Percentiles rank a stretch among this genome's conserved stretches.
Evolutionary conservation across 208 protist species (phyloP).

Genomic region (Acanthamoeba lenticulata): DNA sequence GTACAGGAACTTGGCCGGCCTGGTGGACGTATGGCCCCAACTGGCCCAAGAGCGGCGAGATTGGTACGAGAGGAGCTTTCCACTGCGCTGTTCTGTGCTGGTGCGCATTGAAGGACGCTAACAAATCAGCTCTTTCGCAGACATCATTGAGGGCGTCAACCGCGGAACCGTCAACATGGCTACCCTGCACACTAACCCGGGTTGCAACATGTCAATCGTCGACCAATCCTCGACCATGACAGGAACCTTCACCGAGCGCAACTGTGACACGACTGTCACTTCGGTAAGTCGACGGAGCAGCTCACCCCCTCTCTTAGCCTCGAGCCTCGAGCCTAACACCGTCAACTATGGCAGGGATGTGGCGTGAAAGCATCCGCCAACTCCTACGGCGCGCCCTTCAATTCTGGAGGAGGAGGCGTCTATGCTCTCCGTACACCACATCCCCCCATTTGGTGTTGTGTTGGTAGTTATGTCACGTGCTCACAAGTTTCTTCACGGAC

Average conservation of each 20-base stretch:
- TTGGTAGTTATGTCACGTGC: no score
- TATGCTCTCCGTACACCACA: not conserved
- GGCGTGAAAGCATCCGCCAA: not conserved
- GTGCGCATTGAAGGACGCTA: no score
- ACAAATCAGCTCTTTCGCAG: no score
- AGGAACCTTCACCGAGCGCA: not conserved
- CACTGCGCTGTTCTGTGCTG: no score
- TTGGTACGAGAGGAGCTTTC: no score
- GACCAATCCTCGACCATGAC: not conserved
- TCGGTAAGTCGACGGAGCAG: not conserved
- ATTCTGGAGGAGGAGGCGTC: not conserved
- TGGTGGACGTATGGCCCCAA: slow-evolving; percentile 27
- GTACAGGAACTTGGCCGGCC: not conserved
- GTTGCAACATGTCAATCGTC: not conserved
- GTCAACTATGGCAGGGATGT: not conserved
- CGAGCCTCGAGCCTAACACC: no score
- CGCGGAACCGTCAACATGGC: not conserved
- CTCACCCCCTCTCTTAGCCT: no score
- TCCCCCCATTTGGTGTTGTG: no score
- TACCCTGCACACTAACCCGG: not conserved
- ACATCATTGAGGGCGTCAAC: not conserved
- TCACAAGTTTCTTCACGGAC: no score
- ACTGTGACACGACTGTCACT: not conserved
- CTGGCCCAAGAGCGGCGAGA: slow-evolving; percentile 8
- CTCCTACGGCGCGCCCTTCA: not conserved